These are phyloP conservation scores for Neurospora sp. DNA, from an alignment of 495 filamentous ascomycete genomes.

Conservation along the genomic window DNA sequence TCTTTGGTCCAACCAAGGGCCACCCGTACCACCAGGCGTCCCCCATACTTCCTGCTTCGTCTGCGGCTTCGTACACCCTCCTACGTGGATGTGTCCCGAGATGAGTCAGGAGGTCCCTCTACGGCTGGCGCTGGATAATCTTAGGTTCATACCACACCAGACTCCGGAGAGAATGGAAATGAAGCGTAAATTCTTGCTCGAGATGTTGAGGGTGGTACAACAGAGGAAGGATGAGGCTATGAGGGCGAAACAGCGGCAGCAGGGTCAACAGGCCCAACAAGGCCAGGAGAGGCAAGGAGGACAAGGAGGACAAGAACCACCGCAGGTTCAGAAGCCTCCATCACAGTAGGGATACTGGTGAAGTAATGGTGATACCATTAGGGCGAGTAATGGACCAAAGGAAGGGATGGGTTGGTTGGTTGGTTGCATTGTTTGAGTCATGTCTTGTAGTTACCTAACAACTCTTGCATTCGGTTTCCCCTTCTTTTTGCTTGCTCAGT, in stretches of 20 bases:
- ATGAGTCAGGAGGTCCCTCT: slow-evolving; percentile 20
- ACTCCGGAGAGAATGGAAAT: background rate
- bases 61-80: slow-evolving; percentile 20
- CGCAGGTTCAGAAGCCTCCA: background rate
- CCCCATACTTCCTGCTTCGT: slow-evolving; percentile 19
- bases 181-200: slow-evolving; percentile 1
- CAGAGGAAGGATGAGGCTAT: background rate
- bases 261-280: background rate
- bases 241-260: background rate
- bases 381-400: background rate
- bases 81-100: slow-evolving; percentile 20
- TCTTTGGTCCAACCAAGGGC: background rate
- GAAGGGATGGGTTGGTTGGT: background rate
- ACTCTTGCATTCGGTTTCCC: background rate
- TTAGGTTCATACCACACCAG: slow-evolving; percentile 1
- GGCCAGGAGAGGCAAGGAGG: background rate
- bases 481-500: background rate
- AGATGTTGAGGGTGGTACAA: slow-evolving; percentile 5
- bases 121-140: slow-evolving; percentile 14
- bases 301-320: background rate
- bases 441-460: background rate
- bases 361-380: background rate
- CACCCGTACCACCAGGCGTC: background rate
- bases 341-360: background rate
- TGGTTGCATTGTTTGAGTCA: background rate